Percentiles rank a stretch among this genome's conserved stretches.
Evolutionary conservation across 202 grass and related monocot species (phyloP).

Genomic region (Bolboschoenoplectus hybrid): DNA sequence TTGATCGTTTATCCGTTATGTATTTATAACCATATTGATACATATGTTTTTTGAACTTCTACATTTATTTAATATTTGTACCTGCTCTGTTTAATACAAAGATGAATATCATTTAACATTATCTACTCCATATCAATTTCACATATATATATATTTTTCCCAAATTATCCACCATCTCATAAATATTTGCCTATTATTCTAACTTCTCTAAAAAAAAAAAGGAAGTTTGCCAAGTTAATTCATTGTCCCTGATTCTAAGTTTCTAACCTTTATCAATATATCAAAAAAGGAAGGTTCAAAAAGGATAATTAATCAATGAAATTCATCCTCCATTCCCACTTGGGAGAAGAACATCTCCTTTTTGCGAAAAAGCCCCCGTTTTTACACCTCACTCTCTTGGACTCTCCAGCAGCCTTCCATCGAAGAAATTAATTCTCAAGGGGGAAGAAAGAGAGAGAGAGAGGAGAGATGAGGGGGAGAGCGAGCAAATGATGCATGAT

Average conservation of each 20-base stretch:
- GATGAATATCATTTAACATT: neutral
- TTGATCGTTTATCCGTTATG: neutral
- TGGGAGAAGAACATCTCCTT: constrained; percentile 1
- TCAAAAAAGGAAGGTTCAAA: constrained; percentile 20
- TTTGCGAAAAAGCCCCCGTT: constrained; percentile 39
- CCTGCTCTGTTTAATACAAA: neutral
- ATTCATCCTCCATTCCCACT: neutral
- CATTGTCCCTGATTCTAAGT: neutral
- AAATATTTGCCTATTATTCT: neutral
- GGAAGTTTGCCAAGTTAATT: neutral
- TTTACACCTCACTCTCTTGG: constrained; percentile 36
- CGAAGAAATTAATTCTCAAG: constrained; percentile 26
- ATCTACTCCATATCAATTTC: neutral
- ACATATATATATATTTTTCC: neutral
- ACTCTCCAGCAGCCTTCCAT: constrained; percentile 25
- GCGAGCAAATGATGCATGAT: constrained; percentile 9
- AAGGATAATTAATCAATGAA: neutral
- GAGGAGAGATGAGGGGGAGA: too few relatives aligned
- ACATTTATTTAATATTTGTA: neutral
- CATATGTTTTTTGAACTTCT: neutral
- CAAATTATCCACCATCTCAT: neutral
- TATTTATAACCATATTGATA: neutral
- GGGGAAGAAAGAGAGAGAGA: neutral
- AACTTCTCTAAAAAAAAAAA: neutral
- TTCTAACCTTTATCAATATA: neutral